phyloP scores from a whole-genome alignment of 495 filamentous ascomycete genomes.

The Penicillium mononematosum region DNA sequence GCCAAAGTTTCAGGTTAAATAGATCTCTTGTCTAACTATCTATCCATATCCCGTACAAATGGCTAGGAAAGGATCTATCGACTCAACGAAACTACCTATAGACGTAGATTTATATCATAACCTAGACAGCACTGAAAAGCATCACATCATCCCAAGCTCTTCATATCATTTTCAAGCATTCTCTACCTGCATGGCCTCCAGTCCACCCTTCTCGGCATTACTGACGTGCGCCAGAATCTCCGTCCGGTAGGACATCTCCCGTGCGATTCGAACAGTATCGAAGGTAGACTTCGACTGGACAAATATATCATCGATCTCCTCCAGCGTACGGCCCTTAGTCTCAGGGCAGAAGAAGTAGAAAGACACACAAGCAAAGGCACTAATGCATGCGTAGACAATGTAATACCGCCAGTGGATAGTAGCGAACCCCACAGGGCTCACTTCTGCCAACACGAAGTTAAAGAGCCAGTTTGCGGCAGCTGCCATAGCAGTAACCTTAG shows the following conservation, averaged over 20 bases:
- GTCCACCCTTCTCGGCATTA: conserved; percentile 15
- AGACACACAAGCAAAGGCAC: conserved; percentile 55
- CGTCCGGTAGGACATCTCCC: conserved; percentile 22
- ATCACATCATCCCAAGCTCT: not conserved
- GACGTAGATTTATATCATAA: not conserved
- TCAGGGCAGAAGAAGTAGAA: conserved; percentile 65
- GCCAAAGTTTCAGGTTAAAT: no score
- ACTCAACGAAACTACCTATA: no score
- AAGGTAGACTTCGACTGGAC: conserved; percentile 41
- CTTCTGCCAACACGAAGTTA: conserved; percentile 53
- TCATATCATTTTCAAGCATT: not conserved
- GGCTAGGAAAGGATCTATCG: no score
- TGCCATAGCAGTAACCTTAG: conserved; percentile 60
- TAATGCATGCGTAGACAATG: conserved; percentile 65
- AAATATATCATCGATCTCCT: conserved; percentile 68
- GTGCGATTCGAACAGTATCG: conserved; percentile 24
- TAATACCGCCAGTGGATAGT: conserved; percentile 63
- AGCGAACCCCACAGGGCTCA: conserved; percentile 59
- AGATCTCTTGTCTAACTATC: no score
- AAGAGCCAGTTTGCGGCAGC: conserved; percentile 37
- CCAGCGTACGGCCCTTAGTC: conserved; percentile 59
- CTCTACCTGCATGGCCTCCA: conserved; percentile 12
- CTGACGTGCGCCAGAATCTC: conserved; percentile 19
- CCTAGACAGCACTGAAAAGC: not conserved
- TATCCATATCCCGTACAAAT: no score